Base-by-base conservation (phyloP, 2,329 filamentous ascomycete species). In the Exophiala aquamarina region DNA sequence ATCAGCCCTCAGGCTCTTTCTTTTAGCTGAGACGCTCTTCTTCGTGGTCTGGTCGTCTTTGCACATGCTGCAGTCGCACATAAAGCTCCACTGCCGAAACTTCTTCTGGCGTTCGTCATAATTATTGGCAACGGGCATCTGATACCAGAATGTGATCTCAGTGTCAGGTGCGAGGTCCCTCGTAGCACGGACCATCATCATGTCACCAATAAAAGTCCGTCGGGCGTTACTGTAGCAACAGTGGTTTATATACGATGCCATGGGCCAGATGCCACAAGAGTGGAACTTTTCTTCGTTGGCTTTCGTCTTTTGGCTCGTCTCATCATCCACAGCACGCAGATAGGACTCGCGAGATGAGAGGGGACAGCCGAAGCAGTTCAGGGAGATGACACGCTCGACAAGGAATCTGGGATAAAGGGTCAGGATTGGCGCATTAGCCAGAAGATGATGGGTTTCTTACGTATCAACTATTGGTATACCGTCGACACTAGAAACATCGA, bases 191-290 rank as follows among this genome's bases (percentile, higher is more conserved):
- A 81, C 41, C 6, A 81, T 66, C 52, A 70, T 66, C 65, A 82
- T 69, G 54, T 82, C 77, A 2, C 78, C 77, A 29, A 81, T 76
- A 56, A 79, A 80, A 1, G 69, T 61, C 13, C 73, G 73, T 0
- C 47, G 50, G 14, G 69, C 70, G 53, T 79, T 82, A 8, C 59
- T 59, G 3, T 68, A 14, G 57, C 79, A 82, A 9, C 67, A 69
- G 51, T 82, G 78, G 47, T 82, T 82, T 52, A 79, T 70, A 44
- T 67, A 65, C 0, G 77, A 76, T 3, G 75, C 72, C 1, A 65
- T 48, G 2, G 63, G 47, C 76, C 77, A 82, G 10, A 80, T 45
- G 1, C 77, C 77, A 23, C 51, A 63, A 10, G 63, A 68, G 29
- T 52, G 45, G 35, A 57, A 55, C 2, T 19, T 21, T 3, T 43